Conservation (phyloP, 768 basidiomycete species). For the Postia placenta region DNA sequence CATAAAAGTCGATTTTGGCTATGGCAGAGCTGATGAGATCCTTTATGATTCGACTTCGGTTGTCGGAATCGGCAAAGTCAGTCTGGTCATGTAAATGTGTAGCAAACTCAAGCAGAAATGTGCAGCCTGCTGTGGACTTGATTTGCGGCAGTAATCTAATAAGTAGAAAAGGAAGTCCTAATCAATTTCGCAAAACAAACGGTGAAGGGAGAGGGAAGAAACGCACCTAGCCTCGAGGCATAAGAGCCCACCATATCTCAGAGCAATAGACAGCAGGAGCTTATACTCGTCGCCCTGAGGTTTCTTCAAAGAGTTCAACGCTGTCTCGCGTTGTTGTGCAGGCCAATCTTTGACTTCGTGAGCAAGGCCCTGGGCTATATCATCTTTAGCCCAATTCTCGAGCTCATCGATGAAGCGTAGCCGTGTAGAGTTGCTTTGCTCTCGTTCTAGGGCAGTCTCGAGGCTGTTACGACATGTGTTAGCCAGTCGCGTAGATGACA, state of each 20-base stretch:
- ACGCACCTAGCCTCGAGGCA: background rate
- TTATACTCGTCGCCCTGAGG: background rate
- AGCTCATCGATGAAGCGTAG: background rate
- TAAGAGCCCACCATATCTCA: background rate
- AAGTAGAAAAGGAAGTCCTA: no score
- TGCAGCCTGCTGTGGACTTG: background rate
- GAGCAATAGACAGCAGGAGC: background rate
- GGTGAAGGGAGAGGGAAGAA: no score
- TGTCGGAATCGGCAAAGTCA: background rate
- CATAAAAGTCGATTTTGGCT: slow-evolving; percentile 4
- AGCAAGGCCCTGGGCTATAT: background rate
- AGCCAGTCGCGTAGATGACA: background rate
- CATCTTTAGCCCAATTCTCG: background rate
- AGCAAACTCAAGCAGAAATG: background rate
- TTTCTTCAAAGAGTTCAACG: background rate
- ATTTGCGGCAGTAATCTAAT: slow-evolving; percentile 4
- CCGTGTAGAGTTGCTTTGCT: background rate
- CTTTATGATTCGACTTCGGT: background rate
- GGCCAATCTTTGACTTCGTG: background rate
- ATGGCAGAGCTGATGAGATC: background rate
- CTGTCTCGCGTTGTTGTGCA: background rate
- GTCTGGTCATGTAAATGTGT: background rate
- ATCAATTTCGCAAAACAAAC: no score
- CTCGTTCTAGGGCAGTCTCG: background rate
- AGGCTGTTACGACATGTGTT: background rate